phyloP scores from a whole-genome alignment of 257 asterid species.

The Rhazya stricta region DNA sequence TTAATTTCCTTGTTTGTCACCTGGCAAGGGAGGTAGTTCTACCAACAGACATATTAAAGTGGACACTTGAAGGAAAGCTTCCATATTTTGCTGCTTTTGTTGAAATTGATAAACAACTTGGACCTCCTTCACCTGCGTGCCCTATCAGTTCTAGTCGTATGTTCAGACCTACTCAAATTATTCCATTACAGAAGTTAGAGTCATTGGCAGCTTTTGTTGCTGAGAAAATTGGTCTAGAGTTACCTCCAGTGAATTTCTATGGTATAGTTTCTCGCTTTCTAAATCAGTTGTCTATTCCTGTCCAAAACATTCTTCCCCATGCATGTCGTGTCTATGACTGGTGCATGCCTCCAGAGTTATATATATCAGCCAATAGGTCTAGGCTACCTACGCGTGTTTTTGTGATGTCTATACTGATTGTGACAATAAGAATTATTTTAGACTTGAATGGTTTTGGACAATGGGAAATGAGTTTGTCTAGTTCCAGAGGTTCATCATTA shows the following conservation, averaged over 20 bases:
- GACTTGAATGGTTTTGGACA: conserved; percentile 70
- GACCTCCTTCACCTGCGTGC: conserved; percentile 48
- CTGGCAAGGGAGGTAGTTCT: conserved; percentile 65
- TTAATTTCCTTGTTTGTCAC: conserved; percentile 71
- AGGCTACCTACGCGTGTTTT: conserved; percentile 62
- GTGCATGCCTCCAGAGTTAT: conserved; percentile 67
- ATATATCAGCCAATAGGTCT: conserved; percentile 44
- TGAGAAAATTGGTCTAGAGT: conserved; percentile 46
- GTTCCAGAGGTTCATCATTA: conserved; percentile 23
- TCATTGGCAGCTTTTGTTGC: conserved; percentile 61
- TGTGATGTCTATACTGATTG: conserved; percentile 73
- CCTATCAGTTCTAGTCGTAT: conserved; percentile 49
- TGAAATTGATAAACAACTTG: conserved; percentile 59
- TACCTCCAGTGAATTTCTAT: conserved; percentile 74
- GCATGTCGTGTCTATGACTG: conserved; percentile 67
- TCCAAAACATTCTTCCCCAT: conserved; percentile 40
- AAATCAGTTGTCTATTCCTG: conserved; percentile 52
- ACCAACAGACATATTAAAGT: conserved; percentile 66
- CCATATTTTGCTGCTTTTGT: conserved; percentile 68
- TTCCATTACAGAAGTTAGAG: conserved; percentile 68
- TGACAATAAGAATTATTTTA: conserved; percentile 53
- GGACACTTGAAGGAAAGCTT: conserved; percentile 75
- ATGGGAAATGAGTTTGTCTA: conserved; percentile 63
- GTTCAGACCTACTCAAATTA: conserved; percentile 54
- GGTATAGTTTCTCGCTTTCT: conserved; percentile 62